Evolutionary conservation across 2,329 filamentous ascomycete genomes (phyloP).

Genomic region (Rasamsonia emersonii): DNA sequence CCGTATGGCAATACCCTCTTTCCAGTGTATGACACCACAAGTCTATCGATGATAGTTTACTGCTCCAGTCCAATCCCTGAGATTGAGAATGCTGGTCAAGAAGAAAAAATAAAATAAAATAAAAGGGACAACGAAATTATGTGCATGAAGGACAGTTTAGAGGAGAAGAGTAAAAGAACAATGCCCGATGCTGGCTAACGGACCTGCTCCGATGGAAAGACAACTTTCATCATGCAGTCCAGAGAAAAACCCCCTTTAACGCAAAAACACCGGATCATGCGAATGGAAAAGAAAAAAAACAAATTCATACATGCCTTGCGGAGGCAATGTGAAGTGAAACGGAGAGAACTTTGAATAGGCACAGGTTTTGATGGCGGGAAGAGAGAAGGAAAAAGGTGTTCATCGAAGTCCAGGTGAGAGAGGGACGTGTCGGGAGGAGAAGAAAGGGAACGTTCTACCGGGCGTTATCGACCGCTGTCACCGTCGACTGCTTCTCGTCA

Average conservation of each 20-base stretch:
- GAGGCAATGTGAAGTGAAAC: not conserved
- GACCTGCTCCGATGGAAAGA: too few relatives aligned
- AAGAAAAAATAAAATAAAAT: conserved; percentile 5
- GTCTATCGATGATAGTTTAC: too few relatives aligned
- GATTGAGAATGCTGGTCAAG: too few relatives aligned
- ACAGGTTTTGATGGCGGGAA: not conserved
- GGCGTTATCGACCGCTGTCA: too few relatives aligned
- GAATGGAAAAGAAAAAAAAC: conserved; percentile 7
- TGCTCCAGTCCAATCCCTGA: too few relatives aligned
- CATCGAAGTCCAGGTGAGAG: not conserved
- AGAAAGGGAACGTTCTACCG: not conserved
- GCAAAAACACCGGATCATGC: conserved; percentile 9
- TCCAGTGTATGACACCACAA: too few relatives aligned
- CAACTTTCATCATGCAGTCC: not conserved
- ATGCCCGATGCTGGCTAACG: too few relatives aligned
- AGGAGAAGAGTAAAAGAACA: conserved; percentile 5
- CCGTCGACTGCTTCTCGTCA: conserved; percentile 15
- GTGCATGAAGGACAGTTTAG: conserved; percentile 4
- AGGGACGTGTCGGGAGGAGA: not conserved
- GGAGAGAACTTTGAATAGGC: not conserved
- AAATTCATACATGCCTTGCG: conserved; percentile 11
- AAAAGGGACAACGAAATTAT: conserved; percentile 2
- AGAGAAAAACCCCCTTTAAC: conserved; percentile 3
- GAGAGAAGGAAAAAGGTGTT: not conserved
- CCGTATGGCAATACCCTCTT: too few relatives aligned